These are phyloP conservation scores for Triticum monococcum DNA, from an alignment of 176 grass and related monocot genomes.

Conservation along the genomic window DNA sequence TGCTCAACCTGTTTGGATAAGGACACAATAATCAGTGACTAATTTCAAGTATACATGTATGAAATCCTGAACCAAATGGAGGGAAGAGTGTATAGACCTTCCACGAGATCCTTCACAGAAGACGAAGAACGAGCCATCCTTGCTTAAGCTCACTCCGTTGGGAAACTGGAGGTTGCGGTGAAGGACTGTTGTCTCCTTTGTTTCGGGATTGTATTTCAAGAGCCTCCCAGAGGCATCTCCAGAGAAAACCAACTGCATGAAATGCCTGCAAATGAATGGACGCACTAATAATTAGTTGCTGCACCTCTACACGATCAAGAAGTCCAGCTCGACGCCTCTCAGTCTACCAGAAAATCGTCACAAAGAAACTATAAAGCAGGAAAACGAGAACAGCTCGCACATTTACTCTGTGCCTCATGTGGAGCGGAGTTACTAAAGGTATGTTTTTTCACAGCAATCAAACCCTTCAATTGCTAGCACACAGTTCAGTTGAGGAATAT, in stretches of 20 bases:
- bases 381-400: neutral
- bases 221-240: conserved; percentile 86
- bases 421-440: too few species aligned
- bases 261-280: conserved; percentile 56
- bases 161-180: conserved; percentile 74
- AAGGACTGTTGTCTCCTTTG: conserved; percentile 81
- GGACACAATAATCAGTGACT: neutral
- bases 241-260: conserved; percentile 79
- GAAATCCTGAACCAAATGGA: conserved; percentile 8
- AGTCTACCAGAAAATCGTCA: neutral
- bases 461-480: neutral
- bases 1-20: conserved; percentile 55
- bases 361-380: neutral
- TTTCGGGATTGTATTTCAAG: conserved; percentile 68
- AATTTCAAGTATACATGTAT: neutral
- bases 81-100: conserved; percentile 41
- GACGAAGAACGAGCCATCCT: conserved; percentile 85
- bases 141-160: conserved; percentile 87
- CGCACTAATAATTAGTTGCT: neutral
- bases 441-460: neutral
- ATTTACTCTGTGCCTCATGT: neutral
- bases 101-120: conserved; percentile 78
- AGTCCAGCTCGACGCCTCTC: neutral
- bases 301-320: neutral
- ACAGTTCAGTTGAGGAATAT: too few species aligned